These are phyloP conservation scores for Lichtheimia ramosa DNA, from an alignment of 371 early-diverging fungal species.

Conservation along the genomic window DNA sequence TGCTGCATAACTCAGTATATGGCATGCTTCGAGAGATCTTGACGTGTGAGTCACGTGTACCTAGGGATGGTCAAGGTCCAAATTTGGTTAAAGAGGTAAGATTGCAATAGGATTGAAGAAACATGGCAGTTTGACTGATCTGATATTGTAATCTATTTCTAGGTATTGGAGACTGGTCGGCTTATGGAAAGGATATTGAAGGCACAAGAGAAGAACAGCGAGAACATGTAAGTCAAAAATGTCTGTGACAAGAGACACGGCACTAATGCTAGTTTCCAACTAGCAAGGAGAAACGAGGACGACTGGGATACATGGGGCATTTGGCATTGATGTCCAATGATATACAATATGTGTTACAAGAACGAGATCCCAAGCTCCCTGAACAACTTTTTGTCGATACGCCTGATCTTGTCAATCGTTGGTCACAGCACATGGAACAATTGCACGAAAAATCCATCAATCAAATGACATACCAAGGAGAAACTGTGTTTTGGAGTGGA, in stretches of 20 bases:
- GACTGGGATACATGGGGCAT: slow-evolving; percentile 19
- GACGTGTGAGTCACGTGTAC: background rate
- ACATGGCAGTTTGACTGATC: too few species aligned
- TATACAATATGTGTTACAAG: slow-evolving; percentile 5
- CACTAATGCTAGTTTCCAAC: background rate
- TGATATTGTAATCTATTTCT: background rate
- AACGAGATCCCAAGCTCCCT: background rate
- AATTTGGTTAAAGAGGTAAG: slow-evolving; percentile 6
- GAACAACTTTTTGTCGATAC: background rate
- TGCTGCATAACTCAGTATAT: slow-evolving; percentile 15
- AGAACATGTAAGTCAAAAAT: slow-evolving; percentile 6
- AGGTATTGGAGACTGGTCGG: slow-evolving; percentile 4
- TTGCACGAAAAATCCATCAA: background rate
- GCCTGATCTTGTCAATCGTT: background rate
- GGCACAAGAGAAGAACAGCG: slow-evolving; percentile 5
- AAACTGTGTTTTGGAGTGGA: slow-evolving; percentile 7
- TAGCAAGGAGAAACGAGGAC: background rate
- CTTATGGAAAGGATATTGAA: slow-evolving; percentile 13
- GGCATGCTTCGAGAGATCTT: slow-evolving; percentile 16
- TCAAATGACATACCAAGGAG: slow-evolving; percentile 5
- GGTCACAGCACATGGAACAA: background rate
- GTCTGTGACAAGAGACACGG: background rate
- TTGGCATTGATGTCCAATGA: slow-evolving; percentile 17
- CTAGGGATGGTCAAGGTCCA: background rate
- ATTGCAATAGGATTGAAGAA: background rate